phyloP scores from a whole-genome alignment of 192 early-diverging fungal species.

The Backusella parvicylindrica region DNA sequence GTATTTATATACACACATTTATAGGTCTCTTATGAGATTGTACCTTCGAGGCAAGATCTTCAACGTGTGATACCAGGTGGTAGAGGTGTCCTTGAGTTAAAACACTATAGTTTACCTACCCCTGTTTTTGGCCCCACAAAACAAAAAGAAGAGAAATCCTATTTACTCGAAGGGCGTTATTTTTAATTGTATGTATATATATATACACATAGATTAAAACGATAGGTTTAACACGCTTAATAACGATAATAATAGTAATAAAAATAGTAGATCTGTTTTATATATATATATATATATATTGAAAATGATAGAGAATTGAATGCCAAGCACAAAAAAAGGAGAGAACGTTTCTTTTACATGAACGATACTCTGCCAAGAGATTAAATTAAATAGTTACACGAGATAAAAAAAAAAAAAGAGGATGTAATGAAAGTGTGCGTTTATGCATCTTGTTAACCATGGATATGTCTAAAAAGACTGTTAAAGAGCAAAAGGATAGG shows the following conservation, averaged over 20 bases:
- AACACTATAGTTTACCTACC: conserved; percentile 39
- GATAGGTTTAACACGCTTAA: not conserved
- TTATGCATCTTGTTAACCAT: too few relatives aligned
- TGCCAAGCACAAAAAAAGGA: not conserved
- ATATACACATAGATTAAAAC: not conserved
- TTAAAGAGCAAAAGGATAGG: too few relatives aligned
- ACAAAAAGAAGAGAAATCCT: not conserved
- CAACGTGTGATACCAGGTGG: conserved; percentile 52
- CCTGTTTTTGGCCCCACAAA: conserved; percentile 40
- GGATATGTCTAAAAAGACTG: too few relatives aligned
- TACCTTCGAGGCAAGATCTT: conserved; percentile 44
- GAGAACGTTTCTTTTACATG: not conserved
- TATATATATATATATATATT: too few relatives aligned
- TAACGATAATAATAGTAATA: not conserved
- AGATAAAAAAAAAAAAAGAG: not conserved
- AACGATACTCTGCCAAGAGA: not conserved
- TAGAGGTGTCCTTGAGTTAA: conserved; percentile 41
- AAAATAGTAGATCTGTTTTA: not conserved
- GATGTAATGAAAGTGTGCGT: not conserved
- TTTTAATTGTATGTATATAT: not conserved
- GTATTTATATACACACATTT: not conserved
- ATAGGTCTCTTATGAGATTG: conserved; percentile 45
- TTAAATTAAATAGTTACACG: not conserved
- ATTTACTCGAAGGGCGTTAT: conserved; percentile 12
- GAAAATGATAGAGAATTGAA: not conserved